Evolutionary conservation across 306 rosid genomes (phyloP), one percentile per base, ranked within the genome.

Genomic region (Rosa lucieae): DNA sequence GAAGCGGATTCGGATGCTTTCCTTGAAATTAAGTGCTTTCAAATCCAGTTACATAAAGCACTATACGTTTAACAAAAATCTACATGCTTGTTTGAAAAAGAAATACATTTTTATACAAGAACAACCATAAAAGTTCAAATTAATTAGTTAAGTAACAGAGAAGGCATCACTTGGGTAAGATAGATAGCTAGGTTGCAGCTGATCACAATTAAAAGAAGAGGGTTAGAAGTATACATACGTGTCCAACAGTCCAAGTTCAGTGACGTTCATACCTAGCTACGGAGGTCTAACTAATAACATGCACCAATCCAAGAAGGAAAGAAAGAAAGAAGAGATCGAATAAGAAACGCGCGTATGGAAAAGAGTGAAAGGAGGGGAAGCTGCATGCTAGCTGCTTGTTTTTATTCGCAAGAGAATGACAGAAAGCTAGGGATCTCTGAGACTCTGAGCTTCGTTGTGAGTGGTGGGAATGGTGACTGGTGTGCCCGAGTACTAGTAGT

Each of bases 351-450:
- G 35, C 2, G 76, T 73, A 18, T 51, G 46, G 82, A 39, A 71
- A 83, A 83, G 73, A 61, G 84, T 26, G 70, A 12, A 70, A 72
- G 51, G 77, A 35, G 73, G 78, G 20, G 42, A 1, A 21, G 66
- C 80, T 51, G 68, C 40, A 23, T 40, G 53, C 71, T 70, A 35
- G 67, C 20, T 61, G 52, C 48, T 68, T 65, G 77, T n/a, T 56
- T 56, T 37, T 78, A 52, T 49, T 76, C 85, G 40, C 73, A 75
- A 62, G 78, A 79, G 59, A 6, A 17, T 7, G 58, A 8, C 67
- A n/a, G 52, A 59, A 29, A 62, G 43, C 9, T 51, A 69, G n/a
- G 52, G 62, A 39, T 39, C 53, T 52, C 65, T 37, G 65, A 35
- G 47, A 73, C 43, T 20, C 18, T 46, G 56, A 70, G n/a, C 44